Evolutionary conservation across 345 rosid genomes (phyloP), one percentile per base, ranked within the genome.

Genomic region (Ricinus communis): DNA sequence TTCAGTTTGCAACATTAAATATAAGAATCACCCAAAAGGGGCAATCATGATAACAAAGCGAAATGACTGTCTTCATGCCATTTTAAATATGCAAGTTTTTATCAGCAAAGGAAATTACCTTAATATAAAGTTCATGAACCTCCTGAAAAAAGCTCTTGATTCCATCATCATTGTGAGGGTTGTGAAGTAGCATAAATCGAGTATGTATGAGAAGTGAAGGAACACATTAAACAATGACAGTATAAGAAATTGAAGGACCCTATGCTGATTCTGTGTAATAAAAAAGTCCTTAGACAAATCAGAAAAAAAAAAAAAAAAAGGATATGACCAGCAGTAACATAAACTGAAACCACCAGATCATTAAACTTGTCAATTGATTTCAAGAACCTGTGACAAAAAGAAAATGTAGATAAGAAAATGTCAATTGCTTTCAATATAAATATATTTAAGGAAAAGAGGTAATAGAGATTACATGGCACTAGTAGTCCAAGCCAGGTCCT

Each of bases 321-420:
- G 99, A 95, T 95, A 90, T 90, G 96, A 76, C 96, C 96, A 62
- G 96, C 97, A 18, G 98, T 95, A 61, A 93, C 99, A 73, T 92
- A 93, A 8, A 95, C 96, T 15, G 99, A 96, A 15, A 93, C 98
- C 75, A 89, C 93, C 76, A 93, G 81, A 76, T 93, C 98, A 78
- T 93, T 96, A 51, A 96, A 96, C 79, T 89, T 84, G 86, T 96
- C 99, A 13, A 93, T 86, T 62, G 89, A 82, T 81, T 96, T 96
- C 85, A 96, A 75, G 83, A 90, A 93, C 97, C 97, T 93, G 88
- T 24, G 27, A 40, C 8, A 62, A 33, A 46, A 69, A 8, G 43
- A 4, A 38, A 38, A 51, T 0, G 43, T 0, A 41, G 18, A n/a
- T 46, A 56, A 5, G 19, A 45, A n/a, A 13, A 55, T 2, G 38